Conservation (phyloP, 331 rosid genomes). For the Rosa hybrid region DNA sequence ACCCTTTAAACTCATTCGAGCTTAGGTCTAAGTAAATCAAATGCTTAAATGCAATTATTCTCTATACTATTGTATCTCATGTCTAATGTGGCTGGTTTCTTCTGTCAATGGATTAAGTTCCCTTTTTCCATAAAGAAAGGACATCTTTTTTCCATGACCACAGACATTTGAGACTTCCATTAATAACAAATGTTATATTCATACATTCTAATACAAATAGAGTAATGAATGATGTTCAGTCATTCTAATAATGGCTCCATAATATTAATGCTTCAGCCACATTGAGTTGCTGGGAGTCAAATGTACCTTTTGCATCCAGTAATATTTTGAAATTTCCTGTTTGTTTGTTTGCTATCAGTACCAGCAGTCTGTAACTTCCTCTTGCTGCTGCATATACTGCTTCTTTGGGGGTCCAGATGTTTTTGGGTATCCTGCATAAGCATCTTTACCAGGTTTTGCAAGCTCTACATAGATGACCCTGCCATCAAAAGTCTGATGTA, state of each 20-base stretch:
- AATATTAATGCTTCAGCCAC: background rate
- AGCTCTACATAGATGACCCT: slow-evolving; percentile 63
- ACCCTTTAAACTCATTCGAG: no score
- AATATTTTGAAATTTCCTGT: background rate
- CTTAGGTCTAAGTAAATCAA: no score
- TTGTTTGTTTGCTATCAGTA: slow-evolving; percentile 39
- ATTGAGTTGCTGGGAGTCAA: background rate
- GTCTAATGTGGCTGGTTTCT: no score
- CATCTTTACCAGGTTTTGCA: slow-evolving; percentile 58
- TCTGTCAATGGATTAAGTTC: no score
- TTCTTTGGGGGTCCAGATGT: slow-evolving; percentile 75
- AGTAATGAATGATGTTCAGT: background rate
- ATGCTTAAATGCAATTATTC: no score
- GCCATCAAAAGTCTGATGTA: slow-evolving; percentile 54
- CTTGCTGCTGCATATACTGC: slow-evolving; percentile 48
- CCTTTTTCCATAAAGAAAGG: background rate
- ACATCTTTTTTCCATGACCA: background rate
- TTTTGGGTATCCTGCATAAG: slow-evolving; percentile 41
- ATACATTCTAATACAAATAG: background rate
- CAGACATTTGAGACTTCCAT: background rate
- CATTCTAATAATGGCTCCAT: background rate
- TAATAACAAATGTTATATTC: background rate
- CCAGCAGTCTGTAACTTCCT: slow-evolving; percentile 85
- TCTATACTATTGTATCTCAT: no score
- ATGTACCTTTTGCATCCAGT: slow-evolving; percentile 6